phyloP scores from a whole-genome alignment of 1,284 basidiomycete genomes.

The Leccinum subrobustum region DNA sequence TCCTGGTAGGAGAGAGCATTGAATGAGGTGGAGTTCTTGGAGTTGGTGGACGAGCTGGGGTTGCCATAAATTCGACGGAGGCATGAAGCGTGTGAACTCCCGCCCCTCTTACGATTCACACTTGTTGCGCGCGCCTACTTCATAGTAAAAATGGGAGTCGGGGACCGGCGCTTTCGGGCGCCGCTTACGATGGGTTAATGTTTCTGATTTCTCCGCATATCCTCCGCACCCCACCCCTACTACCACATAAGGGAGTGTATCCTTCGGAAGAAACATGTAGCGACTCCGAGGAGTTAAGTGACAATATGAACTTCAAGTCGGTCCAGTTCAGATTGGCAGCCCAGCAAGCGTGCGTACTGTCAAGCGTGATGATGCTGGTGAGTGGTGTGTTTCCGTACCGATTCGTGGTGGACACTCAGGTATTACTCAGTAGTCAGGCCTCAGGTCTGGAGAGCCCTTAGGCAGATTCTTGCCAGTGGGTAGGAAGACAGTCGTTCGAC shows the following conservation, averaged over 20 bases:
- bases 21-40: conserved; percentile 53
- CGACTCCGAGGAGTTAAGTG: not conserved
- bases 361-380: conserved; percentile 59
- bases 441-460: too few relatives aligned
- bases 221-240: not conserved
- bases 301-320: not conserved
- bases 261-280: not conserved
- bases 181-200: not conserved
- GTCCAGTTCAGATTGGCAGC: not conserved
- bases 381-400: conserved; percentile 41
- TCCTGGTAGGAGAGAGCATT: conserved; percentile 57
- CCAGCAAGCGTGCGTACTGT: conserved; percentile 28
- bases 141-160: too few relatives aligned
- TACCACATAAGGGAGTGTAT: not conserved
- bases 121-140: too few relatives aligned
- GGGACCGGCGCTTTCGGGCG: too few relatives aligned
- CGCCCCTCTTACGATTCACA: too few relatives aligned
- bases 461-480: too few relatives aligned
- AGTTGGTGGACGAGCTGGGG: conserved; percentile 28
- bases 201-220: not conserved
- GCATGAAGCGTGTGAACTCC: not conserved
- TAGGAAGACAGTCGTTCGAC: too few relatives aligned
- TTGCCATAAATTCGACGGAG: not conserved
- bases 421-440: not conserved
- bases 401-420: not conserved